Conservation (phyloP, 2,329 filamentous ascomycete genomes). For the Alternaria sp. region DNA sequence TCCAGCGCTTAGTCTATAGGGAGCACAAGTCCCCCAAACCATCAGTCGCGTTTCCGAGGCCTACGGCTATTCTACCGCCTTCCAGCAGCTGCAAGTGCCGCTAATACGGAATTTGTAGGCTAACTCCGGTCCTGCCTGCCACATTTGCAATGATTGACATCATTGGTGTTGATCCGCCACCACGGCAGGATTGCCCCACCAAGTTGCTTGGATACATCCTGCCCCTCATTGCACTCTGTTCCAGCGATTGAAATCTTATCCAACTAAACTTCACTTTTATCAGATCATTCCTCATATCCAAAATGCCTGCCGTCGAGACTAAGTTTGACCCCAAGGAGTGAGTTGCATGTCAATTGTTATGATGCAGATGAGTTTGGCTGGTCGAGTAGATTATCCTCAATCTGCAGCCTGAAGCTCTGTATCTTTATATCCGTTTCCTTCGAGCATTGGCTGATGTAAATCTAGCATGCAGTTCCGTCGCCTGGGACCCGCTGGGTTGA, state of each 20-base stretch:
- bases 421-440: not conserved
- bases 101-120: not conserved
- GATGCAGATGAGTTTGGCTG: not conserved
- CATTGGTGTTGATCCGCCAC: slow-evolving; percentile 9
- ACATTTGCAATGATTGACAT: slow-evolving; percentile 19
- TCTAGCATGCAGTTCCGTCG: slow-evolving; percentile 48
- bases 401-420: not conserved
- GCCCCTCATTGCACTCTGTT: slow-evolving; percentile 19
- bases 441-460: not conserved
- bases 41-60: not conserved
- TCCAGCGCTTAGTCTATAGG: not conserved
- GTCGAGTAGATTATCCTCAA: not conserved
- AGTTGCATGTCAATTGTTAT: not conserved
- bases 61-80: not conserved
- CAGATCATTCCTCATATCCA: slow-evolving; percentile 12
- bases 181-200: slow-evolving; percentile 21
- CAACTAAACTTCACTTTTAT: not conserved
- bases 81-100: not conserved
- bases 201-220: slow-evolving; percentile 7
- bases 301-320: slow-evolving; percentile 53
- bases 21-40: not conserved
- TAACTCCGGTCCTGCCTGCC: slow-evolving; percentile 4
- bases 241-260: not conserved
- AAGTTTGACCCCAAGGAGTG: slow-evolving; percentile 59
- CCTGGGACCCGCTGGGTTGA: slow-evolving; percentile 53